A percentile compares a stretch with the other conserved stretches of the same genome.
Conservation (phyloP, 2,329 filamentous ascomycete species). For the Diaporthe citriasiana region DNA sequence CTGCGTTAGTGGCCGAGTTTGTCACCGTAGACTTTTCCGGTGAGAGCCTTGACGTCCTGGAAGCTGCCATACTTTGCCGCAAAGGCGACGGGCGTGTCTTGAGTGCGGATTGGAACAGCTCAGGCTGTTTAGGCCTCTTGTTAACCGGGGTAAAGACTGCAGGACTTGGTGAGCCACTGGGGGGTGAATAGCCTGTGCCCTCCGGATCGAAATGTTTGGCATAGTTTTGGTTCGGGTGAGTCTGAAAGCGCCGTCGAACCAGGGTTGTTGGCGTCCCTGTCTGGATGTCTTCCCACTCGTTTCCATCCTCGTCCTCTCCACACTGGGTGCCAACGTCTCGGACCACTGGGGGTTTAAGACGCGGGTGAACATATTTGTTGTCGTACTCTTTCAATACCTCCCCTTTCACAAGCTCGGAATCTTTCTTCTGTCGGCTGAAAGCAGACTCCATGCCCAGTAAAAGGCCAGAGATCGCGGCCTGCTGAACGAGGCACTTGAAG, state of each 20-base stretch:
- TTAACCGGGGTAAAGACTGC: slow-evolving; percentile 60
- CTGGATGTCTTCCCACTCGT: slow-evolving; percentile 61
- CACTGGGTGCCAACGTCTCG: slow-evolving; percentile 85
- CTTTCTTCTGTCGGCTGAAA: slow-evolving; percentile 88
- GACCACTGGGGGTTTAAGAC: slow-evolving; percentile 81
- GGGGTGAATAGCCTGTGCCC: slow-evolving; percentile 51
- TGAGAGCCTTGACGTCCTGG: slow-evolving; percentile 27
- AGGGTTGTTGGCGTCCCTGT: slow-evolving; percentile 69
- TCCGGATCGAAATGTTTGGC: slow-evolving; percentile 80
- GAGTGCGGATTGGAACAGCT: slow-evolving; percentile 49
- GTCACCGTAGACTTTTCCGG: slow-evolving; percentile 28
- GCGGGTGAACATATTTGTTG: slow-evolving; percentile 92
- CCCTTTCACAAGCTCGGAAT: slow-evolving; percentile 86
- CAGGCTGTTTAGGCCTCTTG: slow-evolving; percentile 48
- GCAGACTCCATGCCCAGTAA: slow-evolving; percentile 79
- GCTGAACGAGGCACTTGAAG: slow-evolving; percentile 84
- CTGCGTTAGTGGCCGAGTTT: slow-evolving; percentile 45
- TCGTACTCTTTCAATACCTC: slow-evolving; percentile 97
- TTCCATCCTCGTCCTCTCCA: slow-evolving; percentile 61
- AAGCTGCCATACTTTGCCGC: slow-evolving; percentile 34
- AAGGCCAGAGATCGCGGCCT: slow-evolving; percentile 81
- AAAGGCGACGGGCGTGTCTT: slow-evolving; percentile 50
- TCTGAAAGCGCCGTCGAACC: slow-evolving; percentile 81
- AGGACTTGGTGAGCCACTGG: slow-evolving; percentile 55
- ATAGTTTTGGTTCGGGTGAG: slow-evolving; percentile 88